Conservation (phyloP, 202 grass and related monocot species). For the Sporobolus alterniflorus region DNA sequence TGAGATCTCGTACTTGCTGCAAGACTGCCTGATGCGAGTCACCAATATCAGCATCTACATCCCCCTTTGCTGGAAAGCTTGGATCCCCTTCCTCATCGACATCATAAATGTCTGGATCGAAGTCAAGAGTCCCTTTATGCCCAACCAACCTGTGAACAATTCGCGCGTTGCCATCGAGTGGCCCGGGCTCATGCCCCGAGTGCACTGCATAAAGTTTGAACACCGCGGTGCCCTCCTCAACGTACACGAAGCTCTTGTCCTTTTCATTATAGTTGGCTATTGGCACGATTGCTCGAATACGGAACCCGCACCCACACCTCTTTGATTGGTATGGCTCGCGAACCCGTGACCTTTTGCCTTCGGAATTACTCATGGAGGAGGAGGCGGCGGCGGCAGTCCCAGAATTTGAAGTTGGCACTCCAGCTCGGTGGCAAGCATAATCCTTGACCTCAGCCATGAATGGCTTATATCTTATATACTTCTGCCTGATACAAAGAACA, state of each 20-base stretch:
- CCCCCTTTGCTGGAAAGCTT: slow-evolving; percentile 52
- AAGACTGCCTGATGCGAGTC: slow-evolving; percentile 68
- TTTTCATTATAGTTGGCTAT: slow-evolving; percentile 99
- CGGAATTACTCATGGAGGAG: slow-evolving; percentile 40
- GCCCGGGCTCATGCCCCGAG: slow-evolving; percentile 92
- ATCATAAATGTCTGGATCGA: slow-evolving; percentile 86
- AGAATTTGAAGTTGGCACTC: slow-evolving; percentile 71
- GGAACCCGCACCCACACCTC: slow-evolving; percentile 95
- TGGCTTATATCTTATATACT: slow-evolving; percentile 98
- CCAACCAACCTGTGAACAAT: slow-evolving; percentile 95
- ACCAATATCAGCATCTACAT: slow-evolving; percentile 50
- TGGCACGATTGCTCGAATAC: slow-evolving; percentile 94
- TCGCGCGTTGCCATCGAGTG: slow-evolving; percentile 94
- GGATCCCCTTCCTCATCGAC: slow-evolving; percentile 69
- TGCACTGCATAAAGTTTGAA: slow-evolving; percentile 97
- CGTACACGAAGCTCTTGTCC: slow-evolving; percentile 95
- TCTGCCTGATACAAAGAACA: slow-evolving; percentile 97
- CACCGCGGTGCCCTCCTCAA: slow-evolving; percentile 91
- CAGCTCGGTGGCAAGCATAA: slow-evolving; percentile 96
- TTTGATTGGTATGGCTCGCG: slow-evolving; percentile 97
- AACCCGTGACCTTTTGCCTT: slow-evolving; percentile 73
- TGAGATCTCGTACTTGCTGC: slow-evolving; percentile 76
- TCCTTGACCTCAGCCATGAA: slow-evolving; percentile 99
- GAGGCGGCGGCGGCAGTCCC: slow-evolving; percentile 37
- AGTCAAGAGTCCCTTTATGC: slow-evolving; percentile 80